Evolutionary conservation across 176 grass and related monocot species (phyloP).

Genomic region (Cymbopogon citratus): DNA sequence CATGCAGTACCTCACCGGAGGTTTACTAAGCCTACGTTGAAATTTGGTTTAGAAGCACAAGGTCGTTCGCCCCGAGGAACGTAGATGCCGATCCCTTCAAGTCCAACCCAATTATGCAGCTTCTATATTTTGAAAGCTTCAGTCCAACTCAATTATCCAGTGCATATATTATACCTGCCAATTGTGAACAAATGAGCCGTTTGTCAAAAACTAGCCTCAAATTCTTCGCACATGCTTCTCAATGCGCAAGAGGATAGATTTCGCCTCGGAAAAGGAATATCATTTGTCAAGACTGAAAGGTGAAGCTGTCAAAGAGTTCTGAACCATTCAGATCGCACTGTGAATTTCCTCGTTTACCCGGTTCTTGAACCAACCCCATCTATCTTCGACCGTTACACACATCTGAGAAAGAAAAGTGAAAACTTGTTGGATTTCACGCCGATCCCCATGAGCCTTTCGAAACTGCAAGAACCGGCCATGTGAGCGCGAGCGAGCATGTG

Average conservation of each 20-base stretch:
- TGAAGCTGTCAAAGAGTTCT: neutral
- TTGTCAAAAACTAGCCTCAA: conserved; percentile 25
- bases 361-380: neutral
- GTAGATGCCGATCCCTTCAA: neutral
- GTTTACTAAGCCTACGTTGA: conserved; percentile 22
- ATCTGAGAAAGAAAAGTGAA: neutral
- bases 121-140: neutral
- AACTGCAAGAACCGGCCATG: conserved; percentile 18
- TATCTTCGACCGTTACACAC: neutral
- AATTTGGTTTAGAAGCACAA: conserved; percentile 27
- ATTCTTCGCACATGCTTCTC: neutral
- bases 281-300: neutral
- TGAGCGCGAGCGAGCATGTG: conserved; percentile 34
- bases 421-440: neutral
- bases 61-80: conserved; percentile 12
- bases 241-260: neutral
- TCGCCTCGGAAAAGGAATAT: conserved; percentile 8
- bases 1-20: conserved; percentile 7
- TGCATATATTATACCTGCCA: too few relatives aligned
- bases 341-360: neutral
- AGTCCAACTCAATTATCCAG: neutral
- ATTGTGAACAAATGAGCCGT: neutral
- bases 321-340: neutral
- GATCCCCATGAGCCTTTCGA: neutral
- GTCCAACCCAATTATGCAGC: conserved; percentile 11